Base-by-base conservation (phyloP, 495 filamentous ascomycete species). In the Staphylotrichum longicolle region DNA sequence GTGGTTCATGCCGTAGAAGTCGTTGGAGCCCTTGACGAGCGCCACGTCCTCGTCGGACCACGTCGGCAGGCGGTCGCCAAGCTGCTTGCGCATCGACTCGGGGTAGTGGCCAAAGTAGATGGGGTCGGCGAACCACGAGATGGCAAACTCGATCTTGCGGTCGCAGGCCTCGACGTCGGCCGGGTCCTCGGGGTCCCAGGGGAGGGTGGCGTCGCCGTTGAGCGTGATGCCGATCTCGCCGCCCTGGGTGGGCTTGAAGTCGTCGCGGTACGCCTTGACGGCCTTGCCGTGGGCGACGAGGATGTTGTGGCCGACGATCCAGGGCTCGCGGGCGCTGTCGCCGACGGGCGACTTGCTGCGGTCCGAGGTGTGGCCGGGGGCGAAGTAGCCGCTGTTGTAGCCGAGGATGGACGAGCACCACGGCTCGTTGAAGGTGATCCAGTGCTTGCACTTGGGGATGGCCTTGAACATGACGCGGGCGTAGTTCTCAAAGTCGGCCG, bases 1-100 rank as follows among this genome's bases (percentile, higher is more conserved):
- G 78, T 90, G 88, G 79, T 91, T 91, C 88, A 91, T 90, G 63
- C 88, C 88, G 74, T 91, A 90, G 72, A 91, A 91, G 75, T 91
- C 87, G 70, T 90, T 91, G 71, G 85, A 88, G 45, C 87, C 88
- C 54, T 87, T 80, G 47, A 91, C 84, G 7, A 91, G 79, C 4
- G 83, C 84, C 7, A 81, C 68, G 64, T 91, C 89, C 63, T 90
- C 85, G 30, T 78, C 62, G 0, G 85, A 86, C 73, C 85, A 90
- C 15, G 78, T 76, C 12, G 87, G 88, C 53, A 92, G 78, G 6
- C 88, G 82, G 67, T 85, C 75, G 42, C 88, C 87, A 9, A 91
- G 82, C 72, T 90, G 87, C 72, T 86, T 85, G 58, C 81, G 78
- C 85, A 91, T 90, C 58, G 85, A 88, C 63, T 86, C 87, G 3